Conservation (phyloP, 2,329 filamentous ascomycete genomes). For the Pyrenophora seminiperda region DNA sequence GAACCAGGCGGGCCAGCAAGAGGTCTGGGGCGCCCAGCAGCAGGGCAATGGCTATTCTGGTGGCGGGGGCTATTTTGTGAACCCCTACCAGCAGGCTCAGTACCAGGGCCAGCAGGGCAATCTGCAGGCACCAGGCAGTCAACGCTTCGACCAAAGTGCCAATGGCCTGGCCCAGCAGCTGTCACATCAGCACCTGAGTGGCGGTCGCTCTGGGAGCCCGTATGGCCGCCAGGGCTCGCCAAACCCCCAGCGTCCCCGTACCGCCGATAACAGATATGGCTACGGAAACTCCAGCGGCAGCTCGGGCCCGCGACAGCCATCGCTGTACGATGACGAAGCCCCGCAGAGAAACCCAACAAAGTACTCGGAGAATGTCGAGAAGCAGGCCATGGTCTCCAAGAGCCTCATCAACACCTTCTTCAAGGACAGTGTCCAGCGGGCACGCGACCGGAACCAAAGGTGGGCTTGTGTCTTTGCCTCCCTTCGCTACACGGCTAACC, state of each 20-base stretch:
- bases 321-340: constrained; percentile 66
- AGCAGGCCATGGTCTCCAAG: constrained; percentile 69
- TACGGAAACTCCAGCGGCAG: constrained; percentile 72
- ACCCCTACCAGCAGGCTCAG: constrained; percentile 52
- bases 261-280: constrained; percentile 69
- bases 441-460: constrained; percentile 93
- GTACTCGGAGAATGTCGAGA: constrained; percentile 84
- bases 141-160: constrained; percentile 76
- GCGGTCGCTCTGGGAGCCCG: constrained; percentile 68
- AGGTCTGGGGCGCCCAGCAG: constrained; percentile 61
- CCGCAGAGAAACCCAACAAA: constrained; percentile 81
- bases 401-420: constrained; percentile 80
- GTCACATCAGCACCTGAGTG: constrained; percentile 89
- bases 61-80: constrained; percentile 58
- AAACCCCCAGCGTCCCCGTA: constrained; percentile 77
- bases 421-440: constrained; percentile 96
- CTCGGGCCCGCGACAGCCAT: constrained; percentile 66
- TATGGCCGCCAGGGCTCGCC: constrained; percentile 74
- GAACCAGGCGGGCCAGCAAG: constrained; percentile 64
- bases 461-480: constrained; percentile 52
- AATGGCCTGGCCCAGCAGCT: constrained; percentile 94
- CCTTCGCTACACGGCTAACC: constrained; percentile 23
- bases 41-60: constrained; percentile 31
- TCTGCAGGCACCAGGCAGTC: constrained; percentile 57
- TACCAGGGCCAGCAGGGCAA: constrained; percentile 58